These are phyloP conservation scores for Talaromyces sp. DNA, from an alignment of 2,329 filamentous ascomycete genomes.

Conservation along the genomic window DNA sequence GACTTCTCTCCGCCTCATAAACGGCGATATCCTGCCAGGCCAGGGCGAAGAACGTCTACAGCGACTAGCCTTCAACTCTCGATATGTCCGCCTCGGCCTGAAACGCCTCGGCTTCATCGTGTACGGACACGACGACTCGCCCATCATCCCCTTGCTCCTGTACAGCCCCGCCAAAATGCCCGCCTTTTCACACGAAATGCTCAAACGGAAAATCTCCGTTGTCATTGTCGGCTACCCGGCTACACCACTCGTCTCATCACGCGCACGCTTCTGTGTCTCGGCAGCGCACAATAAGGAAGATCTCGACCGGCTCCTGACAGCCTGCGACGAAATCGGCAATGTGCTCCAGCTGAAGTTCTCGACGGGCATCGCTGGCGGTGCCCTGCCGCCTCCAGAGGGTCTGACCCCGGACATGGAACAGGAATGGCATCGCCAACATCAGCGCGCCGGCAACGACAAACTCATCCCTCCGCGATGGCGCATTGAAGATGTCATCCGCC, in stretches of 20 bases:
- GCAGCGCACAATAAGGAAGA: slow-evolving; percentile 98
- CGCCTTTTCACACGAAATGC: slow-evolving; percentile 97
- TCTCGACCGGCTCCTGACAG: slow-evolving; percentile 78
- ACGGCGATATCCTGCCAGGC: slow-evolving; percentile 77
- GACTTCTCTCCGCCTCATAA: slow-evolving; percentile 79
- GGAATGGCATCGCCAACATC: slow-evolving; percentile 52
- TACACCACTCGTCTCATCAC: slow-evolving; percentile 88
- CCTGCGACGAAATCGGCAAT: slow-evolving; percentile 89
- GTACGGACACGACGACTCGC: slow-evolving; percentile 95
- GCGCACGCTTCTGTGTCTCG: slow-evolving; percentile 92
- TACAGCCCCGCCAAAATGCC: slow-evolving; percentile 99
- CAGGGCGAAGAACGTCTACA: slow-evolving; percentile 95
- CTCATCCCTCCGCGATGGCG: slow-evolving; percentile 70
- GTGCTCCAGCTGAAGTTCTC: slow-evolving; percentile 94
- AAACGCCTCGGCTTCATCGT: slow-evolving; percentile 97
- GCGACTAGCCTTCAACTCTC: slow-evolving; percentile 94
- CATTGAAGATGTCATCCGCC: slow-evolving; percentile 65
- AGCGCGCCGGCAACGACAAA: slow-evolving; percentile 35
- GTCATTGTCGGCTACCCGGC: slow-evolving; percentile 97
- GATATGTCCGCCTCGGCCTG: slow-evolving; percentile 92
- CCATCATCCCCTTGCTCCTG: slow-evolving; percentile 87
- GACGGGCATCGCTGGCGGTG: slow-evolving; percentile 87
- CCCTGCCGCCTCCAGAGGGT: slow-evolving; percentile 67
- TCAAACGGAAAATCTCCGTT: slow-evolving; percentile 93
- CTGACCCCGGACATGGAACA: slow-evolving; percentile 66